Percentiles rank a stretch among this genome's conserved stretches.
These are phyloP conservation scores for Puccinellia tenuiflora DNA, from an alignment of 176 grass and related monocot genomes.

Conservation along the genomic window DNA sequence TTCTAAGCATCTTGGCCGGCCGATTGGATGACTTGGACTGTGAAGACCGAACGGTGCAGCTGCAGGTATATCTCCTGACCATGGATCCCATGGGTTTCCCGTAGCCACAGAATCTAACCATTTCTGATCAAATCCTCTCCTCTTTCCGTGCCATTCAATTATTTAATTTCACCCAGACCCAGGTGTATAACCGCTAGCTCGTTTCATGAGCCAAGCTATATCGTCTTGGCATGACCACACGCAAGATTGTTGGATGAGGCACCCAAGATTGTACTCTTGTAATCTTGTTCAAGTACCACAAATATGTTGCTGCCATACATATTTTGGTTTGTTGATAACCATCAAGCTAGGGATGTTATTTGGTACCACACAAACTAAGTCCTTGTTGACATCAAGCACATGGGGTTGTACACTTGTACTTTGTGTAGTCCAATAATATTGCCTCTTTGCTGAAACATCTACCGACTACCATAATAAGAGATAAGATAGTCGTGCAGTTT, in stretches of 20 bases:
- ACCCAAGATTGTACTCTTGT: constrained; percentile 17
- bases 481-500: not conserved
- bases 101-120: constrained; percentile 15
- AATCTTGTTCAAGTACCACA: constrained; percentile 22
- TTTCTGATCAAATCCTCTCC: not conserved
- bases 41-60: not conserved
- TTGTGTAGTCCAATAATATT: not conserved
- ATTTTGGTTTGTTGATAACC: constrained; percentile 7
- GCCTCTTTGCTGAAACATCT: not conserved
- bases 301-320: constrained; percentile 2
- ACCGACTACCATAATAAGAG: not conserved
- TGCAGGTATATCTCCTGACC: constrained; percentile 22
- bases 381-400: constrained; percentile 12
- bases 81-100: not conserved
- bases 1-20: constrained; percentile 29
- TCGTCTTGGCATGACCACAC: constrained; percentile 11
- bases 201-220: not conserved
- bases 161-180: not conserved
- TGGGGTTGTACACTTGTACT: not conserved
- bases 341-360: constrained; percentile 24
- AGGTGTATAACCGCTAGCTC: not conserved
- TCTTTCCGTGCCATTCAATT: not conserved
- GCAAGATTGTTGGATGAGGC: constrained; percentile 8
- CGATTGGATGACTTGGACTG: constrained; percentile 22
- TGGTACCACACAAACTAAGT: constrained; percentile 18